Conservation (phyloP, 208 protist species). For the Strigomonas culicis region DNA sequence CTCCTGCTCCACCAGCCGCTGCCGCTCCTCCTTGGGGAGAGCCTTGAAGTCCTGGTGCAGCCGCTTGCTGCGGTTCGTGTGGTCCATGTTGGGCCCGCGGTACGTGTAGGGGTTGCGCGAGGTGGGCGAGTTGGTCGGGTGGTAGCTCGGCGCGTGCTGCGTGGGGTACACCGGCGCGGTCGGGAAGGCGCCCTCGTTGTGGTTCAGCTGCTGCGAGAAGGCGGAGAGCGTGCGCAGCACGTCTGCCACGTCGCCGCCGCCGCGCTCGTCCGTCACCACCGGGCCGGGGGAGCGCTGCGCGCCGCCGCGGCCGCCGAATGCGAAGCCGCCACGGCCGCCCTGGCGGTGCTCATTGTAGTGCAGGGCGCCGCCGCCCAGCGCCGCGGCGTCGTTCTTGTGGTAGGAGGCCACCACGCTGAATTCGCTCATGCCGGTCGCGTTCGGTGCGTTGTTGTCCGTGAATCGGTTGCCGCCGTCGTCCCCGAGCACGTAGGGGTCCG, state of each 20-base stretch:
- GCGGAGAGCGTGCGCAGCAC: background rate
- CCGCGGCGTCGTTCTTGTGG: slow-evolving; percentile 42
- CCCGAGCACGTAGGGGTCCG: no score
- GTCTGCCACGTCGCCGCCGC: background rate
- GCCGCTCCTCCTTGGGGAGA: slow-evolving; percentile 50
- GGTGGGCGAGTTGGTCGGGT: background rate
- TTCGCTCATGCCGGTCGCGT: slow-evolving; percentile 42
- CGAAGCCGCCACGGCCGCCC: background rate
- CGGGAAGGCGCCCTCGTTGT: background rate
- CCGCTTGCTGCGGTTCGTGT: slow-evolving; percentile 20
- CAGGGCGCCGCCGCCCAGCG: slow-evolving; percentile 10
- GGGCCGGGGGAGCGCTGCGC: background rate
- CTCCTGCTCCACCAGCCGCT: slow-evolving; percentile 36
- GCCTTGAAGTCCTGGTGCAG: slow-evolving; percentile 70
- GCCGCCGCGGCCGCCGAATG: background rate
- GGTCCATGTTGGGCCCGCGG: background rate
- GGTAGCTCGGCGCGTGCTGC: no score
- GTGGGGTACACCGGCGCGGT: no score
- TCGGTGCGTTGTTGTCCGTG: no score
- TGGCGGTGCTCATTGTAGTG: background rate
- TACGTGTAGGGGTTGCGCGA: background rate
- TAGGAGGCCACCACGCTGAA: slow-evolving; percentile 32
- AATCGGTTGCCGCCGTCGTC: no score
- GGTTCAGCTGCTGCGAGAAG: background rate
- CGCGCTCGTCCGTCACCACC: background rate